Base-by-base conservation (phyloP, 352 stramenopile genomes). In the Pythium oligandrum region DNA sequence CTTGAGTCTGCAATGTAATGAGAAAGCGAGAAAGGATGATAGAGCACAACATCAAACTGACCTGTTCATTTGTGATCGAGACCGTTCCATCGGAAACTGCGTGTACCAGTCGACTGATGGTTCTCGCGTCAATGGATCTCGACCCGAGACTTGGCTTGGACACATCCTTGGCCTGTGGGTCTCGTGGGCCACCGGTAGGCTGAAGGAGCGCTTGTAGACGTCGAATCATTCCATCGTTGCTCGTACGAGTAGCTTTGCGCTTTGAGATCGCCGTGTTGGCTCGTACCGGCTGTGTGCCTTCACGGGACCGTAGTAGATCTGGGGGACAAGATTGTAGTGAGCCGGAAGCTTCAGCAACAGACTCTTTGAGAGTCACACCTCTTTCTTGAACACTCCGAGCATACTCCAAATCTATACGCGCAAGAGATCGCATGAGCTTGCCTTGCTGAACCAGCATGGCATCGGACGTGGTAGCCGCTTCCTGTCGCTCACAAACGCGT, bases 391-490 rank as follows among this genome's bases (percentile, higher is more conserved):
- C 17, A 26, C 17, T 26, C 17, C 17, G 17, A 26, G 17, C 17
- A 26, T 26, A 26, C 17, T 26, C 17, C 17, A 26, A 26, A 0
- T 26, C 17, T 26, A 26, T 26, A 26, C 17, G 17, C 0, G 17
- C 17, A 26, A 26, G 17, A 26, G 17, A 26, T 26, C 59, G 59
- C 45, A 69, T 61, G 26, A 84, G 47, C 34, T 70, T 78, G n/a
- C 51, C 63, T 47, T 87, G 76, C 30, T 87, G 71, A 10, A 57
- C 53, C 12, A 87, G 38, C 10, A 85, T 40, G 11, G 75, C 65
- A 39, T 83, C 70, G 0, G 65, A 68, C 5, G 72, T 82, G 4
- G 72, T 82, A 11, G 72, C 66, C 26, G 61, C 51, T 34, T 69
- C 58, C 76, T 87, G 26, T 3, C 17, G 17, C 17, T 26, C 17